phyloP scores from a whole-genome alignment of 192 early-diverging fungal species.

The Linnemannia schmuckeri region DNA sequence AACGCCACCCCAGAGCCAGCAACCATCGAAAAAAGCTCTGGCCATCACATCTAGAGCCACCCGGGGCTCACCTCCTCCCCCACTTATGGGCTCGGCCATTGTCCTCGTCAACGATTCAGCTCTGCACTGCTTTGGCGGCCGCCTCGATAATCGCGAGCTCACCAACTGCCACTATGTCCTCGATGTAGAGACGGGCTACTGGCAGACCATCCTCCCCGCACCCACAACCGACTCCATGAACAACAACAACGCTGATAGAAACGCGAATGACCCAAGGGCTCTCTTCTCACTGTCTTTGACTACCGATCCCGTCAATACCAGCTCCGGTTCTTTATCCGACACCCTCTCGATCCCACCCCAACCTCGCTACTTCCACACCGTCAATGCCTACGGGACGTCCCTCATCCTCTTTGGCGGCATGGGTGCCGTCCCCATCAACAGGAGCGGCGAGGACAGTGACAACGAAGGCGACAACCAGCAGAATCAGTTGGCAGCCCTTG shows the following conservation, averaged over 20 bases:
- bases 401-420: slow-evolving; percentile 55
- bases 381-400: slow-evolving; percentile 46
- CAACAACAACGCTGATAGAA: slow-evolving; percentile 4
- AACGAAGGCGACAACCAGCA: slow-evolving; percentile 19
- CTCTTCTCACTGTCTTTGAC: slow-evolving; percentile 51
- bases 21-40: slow-evolving; percentile 37
- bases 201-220: slow-evolving; percentile 30
- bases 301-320: slow-evolving; percentile 49
- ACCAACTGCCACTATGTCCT: slow-evolving; percentile 48
- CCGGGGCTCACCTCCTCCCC: slow-evolving; percentile 31
- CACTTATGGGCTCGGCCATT: slow-evolving; percentile 42
- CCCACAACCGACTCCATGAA: neutral
- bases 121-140: slow-evolving; percentile 42
- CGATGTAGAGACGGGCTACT: slow-evolving; percentile 45
- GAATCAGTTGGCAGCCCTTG: slow-evolving; percentile 29
- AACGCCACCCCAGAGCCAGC: slow-evolving; percentile 4
- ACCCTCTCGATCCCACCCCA: slow-evolving; percentile 36
- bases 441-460: slow-evolving; percentile 34
- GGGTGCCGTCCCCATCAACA: neutral
- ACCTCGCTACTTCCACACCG: slow-evolving; percentile 50
- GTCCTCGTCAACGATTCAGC: slow-evolving; percentile 47
- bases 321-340: slow-evolving; percentile 40
- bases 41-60: slow-evolving; percentile 40
- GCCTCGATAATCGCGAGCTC: slow-evolving; percentile 45
- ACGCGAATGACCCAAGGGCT: slow-evolving; percentile 16